A percentile compares a stretch with the other conserved stretches of the same genome.
phyloP scores from a whole-genome alignment of 441 rosid genomes.

The Hura crepitans region DNA sequence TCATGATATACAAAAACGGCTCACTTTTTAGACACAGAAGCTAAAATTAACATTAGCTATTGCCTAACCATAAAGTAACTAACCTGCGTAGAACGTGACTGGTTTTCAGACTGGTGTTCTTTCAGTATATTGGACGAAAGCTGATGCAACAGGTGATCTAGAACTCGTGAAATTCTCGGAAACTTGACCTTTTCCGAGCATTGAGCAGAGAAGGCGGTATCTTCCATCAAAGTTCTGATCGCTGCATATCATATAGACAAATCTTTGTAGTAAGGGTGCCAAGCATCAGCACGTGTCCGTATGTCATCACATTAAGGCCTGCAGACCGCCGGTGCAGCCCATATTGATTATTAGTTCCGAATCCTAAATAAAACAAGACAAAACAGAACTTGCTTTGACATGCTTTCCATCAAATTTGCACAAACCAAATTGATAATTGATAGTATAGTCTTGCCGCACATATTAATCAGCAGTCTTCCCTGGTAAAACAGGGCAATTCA shows the following conservation, averaged over 20 bases:
- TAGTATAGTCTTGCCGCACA: conserved; percentile 79
- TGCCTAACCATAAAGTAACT: neutral
- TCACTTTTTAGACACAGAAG: neutral
- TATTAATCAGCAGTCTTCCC: conserved; percentile 80
- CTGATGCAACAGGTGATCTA: conserved; percentile 34
- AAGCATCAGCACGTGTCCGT: conserved; percentile 66
- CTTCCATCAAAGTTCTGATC: conserved; percentile 42
- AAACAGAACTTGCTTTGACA: neutral
- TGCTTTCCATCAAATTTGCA: neutral
- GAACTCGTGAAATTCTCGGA: conserved; percentile 25
- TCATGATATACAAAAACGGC: no score
- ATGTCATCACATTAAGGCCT: conserved; percentile 19
- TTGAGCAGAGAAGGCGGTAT: conserved; percentile 48
- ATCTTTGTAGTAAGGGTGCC: conserved; percentile 80
- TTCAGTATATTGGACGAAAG: conserved; percentile 41
- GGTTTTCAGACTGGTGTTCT: conserved; percentile 43
- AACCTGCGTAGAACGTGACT: conserved; percentile 27
- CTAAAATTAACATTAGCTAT: neutral
- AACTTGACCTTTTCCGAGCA: conserved; percentile 42
- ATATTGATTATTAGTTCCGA: neutral
- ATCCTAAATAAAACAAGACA: neutral
- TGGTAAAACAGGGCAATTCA: conserved; percentile 57
- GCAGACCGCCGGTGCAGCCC: neutral
- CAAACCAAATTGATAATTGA: conserved; percentile 33
- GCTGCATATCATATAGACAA: conserved; percentile 57